phyloP scores from a whole-genome alignment of 768 basidiomycete genomes.

The Suillus bovinus region DNA sequence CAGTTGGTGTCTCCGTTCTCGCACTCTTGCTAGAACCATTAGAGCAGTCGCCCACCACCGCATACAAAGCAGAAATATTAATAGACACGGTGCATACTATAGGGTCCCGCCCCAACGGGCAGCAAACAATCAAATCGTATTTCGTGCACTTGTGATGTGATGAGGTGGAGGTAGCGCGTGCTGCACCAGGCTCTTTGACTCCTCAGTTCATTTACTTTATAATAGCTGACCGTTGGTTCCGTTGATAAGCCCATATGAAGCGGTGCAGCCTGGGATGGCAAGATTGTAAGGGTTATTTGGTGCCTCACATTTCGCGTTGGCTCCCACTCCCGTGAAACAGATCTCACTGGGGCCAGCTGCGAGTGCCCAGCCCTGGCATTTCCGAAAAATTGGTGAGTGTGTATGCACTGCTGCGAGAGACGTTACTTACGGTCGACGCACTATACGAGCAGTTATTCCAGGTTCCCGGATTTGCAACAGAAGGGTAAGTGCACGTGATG shows the following conservation, averaged over 20 bases:
- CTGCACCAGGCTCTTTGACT: not conserved
- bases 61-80: too few species aligned
- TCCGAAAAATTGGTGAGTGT: not conserved
- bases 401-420: not conserved
- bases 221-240: not conserved
- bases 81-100: too few species aligned
- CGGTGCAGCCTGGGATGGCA: not conserved
- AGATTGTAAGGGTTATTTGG: not conserved
- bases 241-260: not conserved
- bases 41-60: too few species aligned
- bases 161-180: not conserved
- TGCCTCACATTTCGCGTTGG: too few species aligned
- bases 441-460: not conserved
- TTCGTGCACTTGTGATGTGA: too few species aligned
- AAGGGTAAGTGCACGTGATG: not conserved
- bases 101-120: too few species aligned
- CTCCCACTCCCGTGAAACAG: not conserved
- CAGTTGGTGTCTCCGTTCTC: too few species aligned
- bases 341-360: not conserved
- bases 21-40: too few species aligned
- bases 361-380: not conserved
- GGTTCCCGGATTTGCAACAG: not conserved
- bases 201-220: not conserved
- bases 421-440: not conserved
- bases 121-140: too few species aligned